Base-by-base conservation (phyloP, 2,329 filamentous ascomycete genomes). In the Thielaviopsis punctulata region DNA sequence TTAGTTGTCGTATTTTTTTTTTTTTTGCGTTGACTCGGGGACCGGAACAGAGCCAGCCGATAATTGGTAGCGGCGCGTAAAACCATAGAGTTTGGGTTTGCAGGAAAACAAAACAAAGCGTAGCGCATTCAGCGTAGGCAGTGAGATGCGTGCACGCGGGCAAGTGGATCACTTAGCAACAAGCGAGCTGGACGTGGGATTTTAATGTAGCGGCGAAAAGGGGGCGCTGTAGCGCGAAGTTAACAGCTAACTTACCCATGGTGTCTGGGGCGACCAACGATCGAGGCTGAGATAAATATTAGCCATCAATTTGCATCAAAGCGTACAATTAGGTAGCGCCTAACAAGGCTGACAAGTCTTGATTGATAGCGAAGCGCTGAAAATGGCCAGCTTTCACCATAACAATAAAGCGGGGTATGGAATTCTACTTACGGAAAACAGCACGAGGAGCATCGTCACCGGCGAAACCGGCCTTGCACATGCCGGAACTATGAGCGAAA, bases 401-500 rank as follows among this genome's bases (percentile, higher is more conserved):
- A 33, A 36, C 60, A 59, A 56, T 58, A 58, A 64, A 64, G 65
- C 63, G 67, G 68, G 67, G 66, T 64, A 66, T 49, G 15, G 21
- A 47, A 90, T 95, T 84, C 96, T 52, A 58, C 90, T 95, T 85
- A 96, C 90, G 92, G 83, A 98, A 98, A 71, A 98, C 92, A 76
- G 92, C 92, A 82, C 92, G 84, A 71, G 92, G 92, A 76, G 92
- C 92, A 85, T 98, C 92, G 70, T 98, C 92, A 88, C 92, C 92
- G 79, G 92, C 92, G 77, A 98, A 98, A 89, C 92, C 92, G 84
- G 92, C 92, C 81, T 98, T 98, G 79, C 92, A 98, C 92, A 98
- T 96, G 82, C 92, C 92, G 75, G 92, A 96, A 84, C 90, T 96
- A 71, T 59, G 45, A 51, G 23, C 43, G 24, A 46, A 46, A 49